These are phyloP conservation scores for Tylopilus balloui DNA, from an alignment of 768 basidiomycete genomes.

Conservation along the genomic window DNA sequence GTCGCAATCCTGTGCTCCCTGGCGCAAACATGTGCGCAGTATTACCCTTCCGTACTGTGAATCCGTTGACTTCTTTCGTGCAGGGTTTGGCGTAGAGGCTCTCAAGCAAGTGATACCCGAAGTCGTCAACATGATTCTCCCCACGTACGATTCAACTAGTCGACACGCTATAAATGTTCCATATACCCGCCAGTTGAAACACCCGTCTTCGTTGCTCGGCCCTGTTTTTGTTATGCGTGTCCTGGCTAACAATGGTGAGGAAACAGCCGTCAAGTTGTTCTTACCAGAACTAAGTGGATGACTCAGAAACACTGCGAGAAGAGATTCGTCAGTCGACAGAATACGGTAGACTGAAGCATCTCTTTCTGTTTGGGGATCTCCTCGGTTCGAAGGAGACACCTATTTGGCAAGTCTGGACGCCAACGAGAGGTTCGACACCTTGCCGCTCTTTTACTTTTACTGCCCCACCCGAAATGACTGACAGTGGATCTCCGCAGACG, in stretches of 20 bases:
- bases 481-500: neutral
- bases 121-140: constrained; percentile 3
- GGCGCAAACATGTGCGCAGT: constrained; percentile 2
- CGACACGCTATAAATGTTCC: neutral
- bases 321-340: constrained; percentile 12
- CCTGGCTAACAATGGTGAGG: constrained; percentile 6
- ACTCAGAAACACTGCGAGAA: constrained; percentile 17
- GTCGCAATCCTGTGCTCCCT: constrained; percentile 8
- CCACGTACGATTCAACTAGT: neutral
- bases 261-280: no score
- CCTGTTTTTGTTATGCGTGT: constrained; percentile 2
- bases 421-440: neutral
- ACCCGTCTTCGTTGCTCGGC: constrained; percentile 1
- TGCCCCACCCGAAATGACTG: neutral
- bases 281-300: neutral
- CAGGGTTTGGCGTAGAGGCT: constrained; percentile 8
- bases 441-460: neutral
- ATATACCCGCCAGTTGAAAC: neutral
- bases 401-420: constrained; percentile 1
- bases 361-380: constrained; percentile 8
- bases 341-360: constrained; percentile 16
- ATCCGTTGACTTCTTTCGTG: neutral
- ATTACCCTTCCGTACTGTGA: neutral
- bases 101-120: constrained; percentile 3
- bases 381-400: constrained; percentile 2